phyloP scores from a whole-genome alignment of 176 grass and related monocot genomes.

The Dactylis glomerata region DNA sequence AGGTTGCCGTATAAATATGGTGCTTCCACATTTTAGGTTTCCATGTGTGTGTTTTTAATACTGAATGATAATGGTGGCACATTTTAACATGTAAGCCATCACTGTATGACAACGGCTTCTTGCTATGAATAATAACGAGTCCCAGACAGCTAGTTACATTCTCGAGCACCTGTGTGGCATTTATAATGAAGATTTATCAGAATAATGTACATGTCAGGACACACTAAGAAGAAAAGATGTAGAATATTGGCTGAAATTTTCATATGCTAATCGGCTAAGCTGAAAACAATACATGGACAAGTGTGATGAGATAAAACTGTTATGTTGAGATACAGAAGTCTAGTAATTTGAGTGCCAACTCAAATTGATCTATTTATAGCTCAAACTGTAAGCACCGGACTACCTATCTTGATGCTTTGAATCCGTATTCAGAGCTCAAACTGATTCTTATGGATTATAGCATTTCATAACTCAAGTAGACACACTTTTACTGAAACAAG shows the following conservation, averaged over 20 bases:
- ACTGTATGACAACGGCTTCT: neutral
- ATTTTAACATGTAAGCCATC: neutral
- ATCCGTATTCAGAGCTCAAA: neutral
- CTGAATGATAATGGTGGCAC: neutral
- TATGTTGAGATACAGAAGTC: neutral
- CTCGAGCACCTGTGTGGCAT: neutral
- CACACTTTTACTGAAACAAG: neutral
- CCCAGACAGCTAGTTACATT: neutral
- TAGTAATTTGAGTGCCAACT: neutral
- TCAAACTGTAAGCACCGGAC: neutral
- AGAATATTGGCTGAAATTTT: neutral
- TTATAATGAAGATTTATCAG: slow-evolving; percentile 1
- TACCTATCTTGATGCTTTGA: too few species aligned
- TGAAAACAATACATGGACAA: neutral
- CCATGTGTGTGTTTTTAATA: neutral
- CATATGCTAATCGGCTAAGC: neutral
- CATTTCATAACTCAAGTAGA: neutral
- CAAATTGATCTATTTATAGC: neutral
- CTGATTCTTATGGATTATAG: neutral
- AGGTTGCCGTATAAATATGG: neutral
- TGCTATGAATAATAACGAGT: neutral
- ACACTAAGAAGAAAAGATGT: neutral
- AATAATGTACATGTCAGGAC: neutral
- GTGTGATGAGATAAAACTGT: neutral
- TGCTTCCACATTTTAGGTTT: neutral